Conservation (phyloP, 352 stramenopile genomes). For the Phytopythium chamaehyphon region DNA sequence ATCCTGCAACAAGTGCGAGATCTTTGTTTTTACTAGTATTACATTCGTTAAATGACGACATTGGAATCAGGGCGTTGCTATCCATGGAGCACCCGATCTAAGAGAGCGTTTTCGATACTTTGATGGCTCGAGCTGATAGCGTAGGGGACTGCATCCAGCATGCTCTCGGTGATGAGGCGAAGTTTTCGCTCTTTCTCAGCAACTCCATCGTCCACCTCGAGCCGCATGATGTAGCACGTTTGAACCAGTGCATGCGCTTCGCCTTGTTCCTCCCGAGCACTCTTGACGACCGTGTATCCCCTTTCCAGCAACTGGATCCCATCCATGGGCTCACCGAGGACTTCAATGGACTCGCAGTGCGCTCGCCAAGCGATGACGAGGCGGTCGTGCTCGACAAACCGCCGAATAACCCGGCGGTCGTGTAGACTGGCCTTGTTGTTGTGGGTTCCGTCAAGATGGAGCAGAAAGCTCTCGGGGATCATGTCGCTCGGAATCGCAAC, state of each 20-base stretch:
- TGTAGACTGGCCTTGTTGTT: neutral
- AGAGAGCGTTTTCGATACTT: conserved; percentile 4
- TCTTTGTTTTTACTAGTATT: too few relatives aligned
- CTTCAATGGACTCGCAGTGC: neutral
- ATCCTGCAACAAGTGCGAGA: too few relatives aligned
- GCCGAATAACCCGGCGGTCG: neutral
- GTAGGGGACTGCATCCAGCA: conserved; percentile 1
- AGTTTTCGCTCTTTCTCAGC: neutral
- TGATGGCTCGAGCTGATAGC: conserved; percentile 5
- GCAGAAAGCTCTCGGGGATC: too few relatives aligned
- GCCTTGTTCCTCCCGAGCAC: neutral
- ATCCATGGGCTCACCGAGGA: neutral
- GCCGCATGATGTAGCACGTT: conserved; percentile 8
- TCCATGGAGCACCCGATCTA: neutral
- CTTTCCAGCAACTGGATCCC: conserved; percentile 1
- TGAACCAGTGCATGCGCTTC: conserved; percentile 1
- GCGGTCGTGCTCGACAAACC: conserved; percentile 5
- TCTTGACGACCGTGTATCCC: conserved; percentile 4
- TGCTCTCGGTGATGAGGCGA: neutral
- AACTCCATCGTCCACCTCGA: neutral
- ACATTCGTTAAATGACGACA: too few relatives aligned
- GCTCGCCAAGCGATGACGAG: conserved; percentile 8
- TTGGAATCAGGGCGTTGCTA: neutral
- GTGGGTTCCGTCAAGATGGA: too few relatives aligned
- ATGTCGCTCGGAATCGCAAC: too few relatives aligned